Conservation (phyloP, 176 grass and related monocot genomes). For the Saccharum spontaneum region DNA sequence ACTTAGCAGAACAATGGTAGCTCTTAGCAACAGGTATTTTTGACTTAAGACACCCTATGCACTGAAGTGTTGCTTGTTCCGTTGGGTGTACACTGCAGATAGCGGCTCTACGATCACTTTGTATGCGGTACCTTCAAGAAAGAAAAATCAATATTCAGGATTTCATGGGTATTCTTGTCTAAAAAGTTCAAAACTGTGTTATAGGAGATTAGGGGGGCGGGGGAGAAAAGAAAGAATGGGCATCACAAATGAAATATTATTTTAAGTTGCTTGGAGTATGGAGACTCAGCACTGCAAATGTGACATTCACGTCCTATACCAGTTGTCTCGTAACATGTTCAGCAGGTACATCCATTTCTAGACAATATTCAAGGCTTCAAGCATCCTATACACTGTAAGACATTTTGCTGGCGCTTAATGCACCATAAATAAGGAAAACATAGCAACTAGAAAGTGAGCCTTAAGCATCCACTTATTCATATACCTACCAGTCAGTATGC, state of each 20-base stretch:
- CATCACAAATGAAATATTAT: neutral
- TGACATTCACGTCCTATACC: neutral
- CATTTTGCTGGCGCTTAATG: neutral
- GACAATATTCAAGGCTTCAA: neutral
- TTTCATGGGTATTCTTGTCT: neutral
- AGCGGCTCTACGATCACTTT: constrained; percentile 61
- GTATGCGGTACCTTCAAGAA: constrained; percentile 75
- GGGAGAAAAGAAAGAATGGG: neutral
- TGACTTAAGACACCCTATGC: constrained; percentile 80
- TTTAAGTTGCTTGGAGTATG: neutral
- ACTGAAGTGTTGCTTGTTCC: constrained; percentile 83
- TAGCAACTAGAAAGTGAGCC: neutral
- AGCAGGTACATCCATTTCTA: neutral
- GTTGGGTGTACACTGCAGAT: constrained; percentile 84
- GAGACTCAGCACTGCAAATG: neutral
- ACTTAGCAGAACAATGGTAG: constrained; percentile 83
- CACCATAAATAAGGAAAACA: neutral
- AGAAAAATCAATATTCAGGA: constrained; percentile 5
- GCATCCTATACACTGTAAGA: neutral
- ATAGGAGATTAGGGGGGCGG: neutral
- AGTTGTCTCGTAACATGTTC: neutral
- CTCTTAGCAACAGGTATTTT: constrained; percentile 84
- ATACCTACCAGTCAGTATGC: neutral
- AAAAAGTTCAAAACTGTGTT: constrained; percentile 3
- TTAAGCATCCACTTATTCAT: neutral